Conservation (phyloP, 2,329 filamentous ascomycete genomes). For the Exophiala phaeomuriformis region DNA sequence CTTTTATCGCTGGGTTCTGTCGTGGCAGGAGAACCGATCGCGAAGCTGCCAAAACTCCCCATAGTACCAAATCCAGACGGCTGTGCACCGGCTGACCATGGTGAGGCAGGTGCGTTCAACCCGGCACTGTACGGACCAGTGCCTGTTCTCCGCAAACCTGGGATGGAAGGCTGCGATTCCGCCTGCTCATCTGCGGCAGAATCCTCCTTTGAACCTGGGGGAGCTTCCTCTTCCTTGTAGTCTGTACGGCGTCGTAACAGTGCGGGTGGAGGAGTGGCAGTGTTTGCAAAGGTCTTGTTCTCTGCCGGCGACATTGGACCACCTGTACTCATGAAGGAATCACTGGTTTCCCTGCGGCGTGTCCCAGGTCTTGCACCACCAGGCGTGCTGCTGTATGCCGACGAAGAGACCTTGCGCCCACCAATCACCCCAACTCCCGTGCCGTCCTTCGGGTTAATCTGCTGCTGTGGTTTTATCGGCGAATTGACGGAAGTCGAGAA, state of each 20-base stretch:
- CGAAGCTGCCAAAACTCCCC: conserved; percentile 86
- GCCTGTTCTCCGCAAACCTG: conserved; percentile 49
- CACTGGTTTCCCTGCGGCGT: conserved; percentile 76
- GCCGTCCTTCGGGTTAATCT: conserved; percentile 56
- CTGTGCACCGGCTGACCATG: conserved; percentile 55
- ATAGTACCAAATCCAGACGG: conserved; percentile 61
- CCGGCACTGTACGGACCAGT: conserved; percentile 49
- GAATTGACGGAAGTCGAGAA: conserved; percentile 89
- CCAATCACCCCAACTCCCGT: conserved; percentile 43
- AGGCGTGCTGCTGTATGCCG: conserved; percentile 64
- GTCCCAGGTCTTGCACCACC: conserved; percentile 67
- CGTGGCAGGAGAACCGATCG: conserved; percentile 50
- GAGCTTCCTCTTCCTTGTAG: conserved; percentile 45
- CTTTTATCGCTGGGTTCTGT: conserved; percentile 58
- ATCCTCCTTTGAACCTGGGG: conserved; percentile 43
- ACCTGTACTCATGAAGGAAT: conserved; percentile 49
- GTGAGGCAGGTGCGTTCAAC: conserved; percentile 44
- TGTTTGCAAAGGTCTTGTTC: conserved; percentile 43
- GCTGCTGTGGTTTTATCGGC: conserved; percentile 71
- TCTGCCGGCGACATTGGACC: conserved; percentile 44
- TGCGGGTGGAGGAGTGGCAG: conserved; percentile 54
- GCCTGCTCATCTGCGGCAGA: conserved; percentile 41
- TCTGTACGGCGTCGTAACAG: conserved; percentile 57
- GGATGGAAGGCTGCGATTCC: conserved; percentile 43
- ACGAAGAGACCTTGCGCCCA: conserved; percentile 76